phyloP scores from a whole-genome alignment of 495 filamentous ascomycete species.

The Penicillium canariense region DNA sequence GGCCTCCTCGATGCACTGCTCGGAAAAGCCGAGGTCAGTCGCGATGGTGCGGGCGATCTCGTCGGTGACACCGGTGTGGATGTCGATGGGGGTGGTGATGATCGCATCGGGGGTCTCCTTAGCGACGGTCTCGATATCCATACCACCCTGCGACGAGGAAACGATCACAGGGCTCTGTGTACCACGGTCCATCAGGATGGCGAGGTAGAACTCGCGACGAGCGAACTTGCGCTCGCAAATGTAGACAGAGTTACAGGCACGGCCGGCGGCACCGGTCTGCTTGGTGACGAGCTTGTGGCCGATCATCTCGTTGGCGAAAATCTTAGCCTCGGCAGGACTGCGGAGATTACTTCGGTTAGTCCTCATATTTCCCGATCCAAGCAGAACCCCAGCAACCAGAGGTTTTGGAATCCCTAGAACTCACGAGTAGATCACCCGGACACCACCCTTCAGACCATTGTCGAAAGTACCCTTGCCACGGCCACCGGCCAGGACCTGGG shows the following conservation, averaged over 20 bases:
- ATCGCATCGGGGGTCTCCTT: slow-evolving; percentile 98
- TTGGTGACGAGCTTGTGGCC: slow-evolving; percentile 99
- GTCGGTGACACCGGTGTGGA: slow-evolving; percentile 92
- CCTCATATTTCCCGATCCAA: neutral
- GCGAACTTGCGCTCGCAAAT: slow-evolving; percentile 99
- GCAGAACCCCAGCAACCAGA: neutral
- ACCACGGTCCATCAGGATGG: slow-evolving; percentile 93
- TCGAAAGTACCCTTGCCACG: slow-evolving; percentile 96
- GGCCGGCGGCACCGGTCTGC: slow-evolving; percentile 90
- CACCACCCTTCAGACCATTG: slow-evolving; percentile 97
- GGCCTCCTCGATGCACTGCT: slow-evolving; percentile 93
- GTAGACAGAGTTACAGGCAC: slow-evolving; percentile 93
- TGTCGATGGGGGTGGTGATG: slow-evolving; percentile 86
- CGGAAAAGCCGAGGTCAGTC: slow-evolving; percentile 89
- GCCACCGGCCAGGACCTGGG: slow-evolving; percentile 95
- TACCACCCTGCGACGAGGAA: slow-evolving; percentile 94
- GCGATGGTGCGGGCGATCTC: slow-evolving; percentile 90
- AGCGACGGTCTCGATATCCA: slow-evolving; percentile 97
- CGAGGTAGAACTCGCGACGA: slow-evolving; percentile 97
- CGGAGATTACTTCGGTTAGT: neutral
- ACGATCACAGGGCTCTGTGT: slow-evolving; percentile 93
- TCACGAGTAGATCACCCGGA: slow-evolving; percentile 95
- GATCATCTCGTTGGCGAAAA: slow-evolving; percentile 99
- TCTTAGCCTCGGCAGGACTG: slow-evolving; percentile 81
- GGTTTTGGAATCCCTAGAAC: slow-evolving; percentile 26